A percentile compares a stretch with the other conserved stretches of the same genome.
Conservation (phyloP, 768 basidiomycete species). For the Tylopilus felleus region DNA sequence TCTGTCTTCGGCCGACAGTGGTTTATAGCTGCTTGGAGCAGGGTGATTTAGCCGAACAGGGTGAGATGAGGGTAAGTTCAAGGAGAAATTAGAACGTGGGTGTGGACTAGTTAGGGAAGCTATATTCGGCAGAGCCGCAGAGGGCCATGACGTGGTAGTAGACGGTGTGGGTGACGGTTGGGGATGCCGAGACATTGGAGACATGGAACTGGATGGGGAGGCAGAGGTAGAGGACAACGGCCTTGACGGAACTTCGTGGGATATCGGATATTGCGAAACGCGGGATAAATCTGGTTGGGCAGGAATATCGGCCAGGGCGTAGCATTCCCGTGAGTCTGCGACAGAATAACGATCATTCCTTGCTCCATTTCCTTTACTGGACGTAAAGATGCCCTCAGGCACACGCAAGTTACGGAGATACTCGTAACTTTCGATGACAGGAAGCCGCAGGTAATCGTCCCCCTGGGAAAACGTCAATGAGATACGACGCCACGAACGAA, state of each 20-base stretch:
- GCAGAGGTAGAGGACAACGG: constrained; percentile 16
- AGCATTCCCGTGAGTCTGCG: constrained; percentile 18
- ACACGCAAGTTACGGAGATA: constrained; percentile 66
- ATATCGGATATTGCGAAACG: constrained; percentile 7
- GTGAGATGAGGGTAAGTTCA: constrained; percentile 1
- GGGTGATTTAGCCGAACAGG: constrained; percentile 23
- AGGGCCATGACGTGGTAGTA: constrained; percentile 1
- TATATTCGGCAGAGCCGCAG: constrained; percentile 24
- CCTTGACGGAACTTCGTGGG: constrained; percentile 12
- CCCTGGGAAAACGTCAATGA: constrained; percentile 40
- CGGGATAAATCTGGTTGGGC: constrained; percentile 2
- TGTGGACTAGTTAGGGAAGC: constrained; percentile 12
- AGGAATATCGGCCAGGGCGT: constrained; percentile 9
- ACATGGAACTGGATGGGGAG: constrained; percentile 11
- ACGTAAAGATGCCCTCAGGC: constrained; percentile 69
- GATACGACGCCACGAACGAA: background rate
- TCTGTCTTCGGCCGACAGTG: constrained; percentile 54
- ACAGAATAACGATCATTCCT: constrained; percentile 24
- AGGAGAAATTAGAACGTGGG: background rate
- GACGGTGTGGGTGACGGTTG: constrained; percentile 11
- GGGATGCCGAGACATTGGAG: constrained; percentile 12
- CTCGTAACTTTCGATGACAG: constrained; percentile 71
- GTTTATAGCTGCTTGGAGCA: constrained; percentile 32
- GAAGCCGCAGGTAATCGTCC: constrained; percentile 64
- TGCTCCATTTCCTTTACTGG: constrained; percentile 52